phyloP scores from a whole-genome alignment of 1,139 yeast species.

The Suhomyces atakaporum region DNA sequence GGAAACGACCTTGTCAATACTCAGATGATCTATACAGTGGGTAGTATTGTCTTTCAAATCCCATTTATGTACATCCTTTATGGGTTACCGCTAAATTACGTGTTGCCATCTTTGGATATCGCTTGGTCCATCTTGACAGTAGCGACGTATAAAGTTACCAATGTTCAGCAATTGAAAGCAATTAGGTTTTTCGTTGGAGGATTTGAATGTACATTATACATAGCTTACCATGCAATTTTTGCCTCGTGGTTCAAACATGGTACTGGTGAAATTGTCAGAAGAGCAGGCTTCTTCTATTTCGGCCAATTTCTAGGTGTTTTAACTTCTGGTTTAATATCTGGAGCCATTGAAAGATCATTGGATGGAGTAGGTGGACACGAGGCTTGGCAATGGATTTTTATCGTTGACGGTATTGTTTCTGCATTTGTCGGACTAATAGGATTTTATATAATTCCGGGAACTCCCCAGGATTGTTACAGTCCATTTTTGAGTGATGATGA shows the following conservation, averaged over 20 bases:
- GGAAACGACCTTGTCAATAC: slow-evolving; percentile 68
- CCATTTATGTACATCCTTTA: slow-evolving; percentile 38
- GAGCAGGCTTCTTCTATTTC: slow-evolving; percentile 59
- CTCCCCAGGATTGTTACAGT: slow-evolving; percentile 59
- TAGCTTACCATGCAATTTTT: slow-evolving; percentile 58
- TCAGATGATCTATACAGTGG: slow-evolving; percentile 57
- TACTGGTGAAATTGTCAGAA: slow-evolving; percentile 55
- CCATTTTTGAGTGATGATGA: slow-evolving; percentile 61
- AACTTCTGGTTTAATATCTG: slow-evolving; percentile 64
- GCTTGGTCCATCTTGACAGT: slow-evolving; percentile 69
- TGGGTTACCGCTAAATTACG: slow-evolving; percentile 39
- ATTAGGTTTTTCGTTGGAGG: slow-evolving; percentile 61
- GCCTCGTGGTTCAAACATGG: slow-evolving; percentile 56
- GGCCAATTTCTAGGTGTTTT: slow-evolving; percentile 62
- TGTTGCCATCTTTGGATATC: slow-evolving; percentile 57
- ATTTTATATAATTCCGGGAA: slow-evolving; percentile 63
- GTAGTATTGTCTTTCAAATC: slow-evolving; percentile 56
- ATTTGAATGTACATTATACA: slow-evolving; percentile 59
- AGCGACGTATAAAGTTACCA: slow-evolving; percentile 48
- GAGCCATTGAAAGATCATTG: slow-evolving; percentile 51
- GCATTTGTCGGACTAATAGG: slow-evolving; percentile 63
- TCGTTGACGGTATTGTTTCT: slow-evolving; percentile 64
- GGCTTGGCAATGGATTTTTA: slow-evolving; percentile 75
- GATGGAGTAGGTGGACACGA: slow-evolving; percentile 49
- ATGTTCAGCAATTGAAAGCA: slow-evolving; percentile 52